Conservation (phyloP, 345 rosid species). For the Salix arbutifolia region DNA sequence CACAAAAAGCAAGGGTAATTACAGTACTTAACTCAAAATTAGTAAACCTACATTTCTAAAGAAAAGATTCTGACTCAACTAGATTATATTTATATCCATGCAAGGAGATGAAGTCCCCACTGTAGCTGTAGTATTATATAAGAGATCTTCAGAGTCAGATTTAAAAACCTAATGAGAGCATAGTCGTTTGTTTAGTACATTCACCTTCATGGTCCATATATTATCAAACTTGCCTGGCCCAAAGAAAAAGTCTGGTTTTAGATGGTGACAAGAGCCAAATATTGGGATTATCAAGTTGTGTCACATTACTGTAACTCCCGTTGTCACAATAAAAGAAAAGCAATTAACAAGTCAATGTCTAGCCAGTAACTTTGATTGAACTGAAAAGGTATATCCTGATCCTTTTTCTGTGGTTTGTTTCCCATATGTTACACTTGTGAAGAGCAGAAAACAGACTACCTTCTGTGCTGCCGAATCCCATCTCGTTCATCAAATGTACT, state of each 20-base stretch:
- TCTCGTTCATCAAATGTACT: constrained; percentile 92
- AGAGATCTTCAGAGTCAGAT: not conserved
- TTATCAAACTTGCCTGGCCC: not conserved
- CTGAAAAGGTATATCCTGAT: not conserved
- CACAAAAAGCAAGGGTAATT: not conserved
- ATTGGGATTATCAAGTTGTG: not conserved
- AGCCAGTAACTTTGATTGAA: not conserved
- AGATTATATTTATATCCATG: not conserved
- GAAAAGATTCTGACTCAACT: not conserved
- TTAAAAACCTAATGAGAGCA: not conserved
- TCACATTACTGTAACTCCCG: not conserved
- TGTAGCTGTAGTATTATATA: not conserved
- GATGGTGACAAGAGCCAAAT: not conserved
- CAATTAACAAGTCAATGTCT: not conserved
- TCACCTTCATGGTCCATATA: not conserved
- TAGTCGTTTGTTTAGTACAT: not conserved
- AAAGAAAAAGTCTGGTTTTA: not conserved
- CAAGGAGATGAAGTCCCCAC: not conserved
- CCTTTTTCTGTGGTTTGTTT: not conserved
- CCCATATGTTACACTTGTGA: not conserved
- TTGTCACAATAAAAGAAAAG: not conserved
- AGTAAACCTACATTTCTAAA: not conserved
- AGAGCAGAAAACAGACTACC: constrained; percentile 40
- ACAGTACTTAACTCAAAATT: not conserved
- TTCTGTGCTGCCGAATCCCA: constrained; percentile 61